Evolutionary conservation across 2,329 filamentous ascomycete genomes (phyloP).

Genomic region (Ceratocystis diversiconidia): DNA sequence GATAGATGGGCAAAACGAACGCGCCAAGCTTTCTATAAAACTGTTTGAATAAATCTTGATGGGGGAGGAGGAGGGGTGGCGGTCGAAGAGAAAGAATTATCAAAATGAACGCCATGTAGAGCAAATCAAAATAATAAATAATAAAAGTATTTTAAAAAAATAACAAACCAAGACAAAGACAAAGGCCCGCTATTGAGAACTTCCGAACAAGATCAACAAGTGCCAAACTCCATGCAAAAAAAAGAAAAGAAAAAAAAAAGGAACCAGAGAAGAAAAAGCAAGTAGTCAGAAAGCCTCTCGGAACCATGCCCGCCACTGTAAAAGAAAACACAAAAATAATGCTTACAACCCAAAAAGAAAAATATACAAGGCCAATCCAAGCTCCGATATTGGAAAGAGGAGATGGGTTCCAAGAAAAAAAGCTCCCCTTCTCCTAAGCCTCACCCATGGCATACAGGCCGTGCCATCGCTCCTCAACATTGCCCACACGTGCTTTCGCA

Average conservation of each 20-base stretch:
- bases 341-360: not conserved
- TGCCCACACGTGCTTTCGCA: slow-evolving; percentile 48
- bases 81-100: no score
- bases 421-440: not conserved
- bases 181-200: not conserved
- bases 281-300: not conserved
- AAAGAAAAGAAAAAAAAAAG: slow-evolving; percentile 1
- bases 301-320: not conserved
- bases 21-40: not conserved
- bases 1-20: not conserved
- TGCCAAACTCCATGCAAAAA: slow-evolving; percentile 1
- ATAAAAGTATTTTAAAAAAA: not conserved
- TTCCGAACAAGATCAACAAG: not conserved
- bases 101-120: not conserved
- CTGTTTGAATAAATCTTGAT: no score
- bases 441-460: slow-evolving; percentile 16
- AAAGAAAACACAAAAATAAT: not conserved
- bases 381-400: not conserved
- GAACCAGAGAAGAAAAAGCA: not conserved
- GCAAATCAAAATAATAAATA: not conserved
- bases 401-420: not conserved
- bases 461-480: slow-evolving; percentile 39
- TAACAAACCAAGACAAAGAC: not conserved
- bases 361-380: not conserved
- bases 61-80: no score